Conservation (phyloP, 345 rosid genomes). For the Citrus glauca region DNA sequence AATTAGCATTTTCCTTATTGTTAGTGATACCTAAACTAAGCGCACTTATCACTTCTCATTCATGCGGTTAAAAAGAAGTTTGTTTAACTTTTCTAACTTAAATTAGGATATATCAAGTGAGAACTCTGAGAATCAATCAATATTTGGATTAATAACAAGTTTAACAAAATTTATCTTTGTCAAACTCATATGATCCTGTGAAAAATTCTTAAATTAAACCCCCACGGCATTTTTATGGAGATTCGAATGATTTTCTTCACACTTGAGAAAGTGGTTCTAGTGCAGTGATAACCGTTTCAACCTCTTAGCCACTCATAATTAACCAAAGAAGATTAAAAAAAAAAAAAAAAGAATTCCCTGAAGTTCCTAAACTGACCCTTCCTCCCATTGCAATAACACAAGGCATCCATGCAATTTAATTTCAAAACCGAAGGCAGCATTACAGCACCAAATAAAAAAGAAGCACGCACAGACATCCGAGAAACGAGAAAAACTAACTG, state of each 20-base stretch:
- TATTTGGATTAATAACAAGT: background rate
- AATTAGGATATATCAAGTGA: background rate
- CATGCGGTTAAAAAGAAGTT: background rate
- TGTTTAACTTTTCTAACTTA: background rate
- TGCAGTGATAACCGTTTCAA: no score
- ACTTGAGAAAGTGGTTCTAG: no score
- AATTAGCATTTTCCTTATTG: no score
- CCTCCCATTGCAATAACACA: background rate
- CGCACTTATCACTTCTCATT: background rate
- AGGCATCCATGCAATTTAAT: background rate
- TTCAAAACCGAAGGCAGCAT: background rate
- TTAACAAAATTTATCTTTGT: background rate
- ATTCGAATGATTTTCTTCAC: no score
- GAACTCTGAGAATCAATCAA: background rate
- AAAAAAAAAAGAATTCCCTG: no score
- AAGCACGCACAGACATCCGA: no score
- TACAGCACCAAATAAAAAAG: no score
- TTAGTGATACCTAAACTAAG: no score
- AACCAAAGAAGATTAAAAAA: background rate
- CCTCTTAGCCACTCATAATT: background rate
- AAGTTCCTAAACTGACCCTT: background rate
- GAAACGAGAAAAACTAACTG: background rate
- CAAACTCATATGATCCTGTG: background rate
- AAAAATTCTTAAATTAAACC: no score
- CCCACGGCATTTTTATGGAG: no score